Conservation (phyloP, 176 grass and related monocot species). For the Aegilops sharonensis region DNA sequence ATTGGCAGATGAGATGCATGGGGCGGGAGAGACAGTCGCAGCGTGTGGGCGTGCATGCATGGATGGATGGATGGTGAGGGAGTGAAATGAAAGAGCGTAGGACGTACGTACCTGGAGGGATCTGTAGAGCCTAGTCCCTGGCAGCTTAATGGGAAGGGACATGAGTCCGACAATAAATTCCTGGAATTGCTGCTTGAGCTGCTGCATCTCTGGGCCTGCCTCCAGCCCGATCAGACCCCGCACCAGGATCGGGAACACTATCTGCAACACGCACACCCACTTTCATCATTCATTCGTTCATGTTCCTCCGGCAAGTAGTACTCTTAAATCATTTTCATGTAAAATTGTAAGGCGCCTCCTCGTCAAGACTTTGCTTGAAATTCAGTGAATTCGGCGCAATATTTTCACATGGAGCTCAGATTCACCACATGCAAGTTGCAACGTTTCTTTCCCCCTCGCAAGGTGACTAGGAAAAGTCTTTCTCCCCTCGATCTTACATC, state of each 20-base stretch:
- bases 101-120: constrained; percentile 62
- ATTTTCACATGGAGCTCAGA: too few species aligned
- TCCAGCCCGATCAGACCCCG: constrained; percentile 84
- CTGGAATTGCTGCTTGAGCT: constrained; percentile 85
- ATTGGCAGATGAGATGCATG: background rate
- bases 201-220: constrained; percentile 75
- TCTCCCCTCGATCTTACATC: too few species aligned
- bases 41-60: background rate
- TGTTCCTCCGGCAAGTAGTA: background rate
- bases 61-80: background rate
- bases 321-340: background rate
- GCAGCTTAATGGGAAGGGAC: constrained; percentile 91
- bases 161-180: constrained; percentile 98
- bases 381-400: background rate
- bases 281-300: constrained; percentile 7
- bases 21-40: background rate
- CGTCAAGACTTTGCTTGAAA: background rate
- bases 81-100: background rate
- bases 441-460: too few species aligned
- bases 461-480: too few species aligned
- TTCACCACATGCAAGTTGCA: too few species aligned
- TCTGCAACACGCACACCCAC: constrained; percentile 36
- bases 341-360: background rate
- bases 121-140: constrained; percentile 78
- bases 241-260: constrained; percentile 93